Evolutionary conservation across 2,329 filamentous ascomycete species (phyloP), one percentile per base, ranked within the genome.

Genomic region (Pestalotiopsis sp.): DNA sequence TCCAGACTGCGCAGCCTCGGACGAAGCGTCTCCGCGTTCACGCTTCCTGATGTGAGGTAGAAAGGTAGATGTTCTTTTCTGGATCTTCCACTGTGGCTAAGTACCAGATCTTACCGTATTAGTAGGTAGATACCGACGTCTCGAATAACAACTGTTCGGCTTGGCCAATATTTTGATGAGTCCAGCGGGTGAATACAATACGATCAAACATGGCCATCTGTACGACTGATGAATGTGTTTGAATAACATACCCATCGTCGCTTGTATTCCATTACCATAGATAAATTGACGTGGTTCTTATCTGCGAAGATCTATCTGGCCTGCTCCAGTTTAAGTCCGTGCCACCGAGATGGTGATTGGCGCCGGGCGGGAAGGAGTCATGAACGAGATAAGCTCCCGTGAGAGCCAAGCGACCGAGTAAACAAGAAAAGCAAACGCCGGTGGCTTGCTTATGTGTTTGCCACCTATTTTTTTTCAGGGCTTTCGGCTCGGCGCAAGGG

Each of bases 261-360:
- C 38, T 11, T 39, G 3, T 24, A 17, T 3, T n/a, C 44, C 44
- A 52, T n/a, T 52, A 52, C 30, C 55, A 58, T 35, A 39, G 35
- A 61, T 61, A 35, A 30, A 39, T 61, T 40, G 58, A 61, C 58
- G n/a, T 39, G 35, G 24, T 61, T 39, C 58, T 61, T 61, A 61
- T 61, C 58, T 35, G 20, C 26, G 58, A 35, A 61, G 35, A 61
- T 20, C 58, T 35, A 39, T 35, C 58, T 35, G 30, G 30, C 30
- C 30, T n/a, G 58, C 58, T 61, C 58, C 58, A 61, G 35, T 61
- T 61, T 35, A n/a, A 61, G 58, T 61, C 30, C n/a, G 58, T 61
- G 24, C 58, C 14, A 61, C 58, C n/a, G 38, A 35, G 58, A 39
- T 35, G 14, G 17, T 61, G 58, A 61, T 61, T 61, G 58, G 58